Conservation (phyloP, 768 basidiomycete species). For the Russula sp. region DNA sequence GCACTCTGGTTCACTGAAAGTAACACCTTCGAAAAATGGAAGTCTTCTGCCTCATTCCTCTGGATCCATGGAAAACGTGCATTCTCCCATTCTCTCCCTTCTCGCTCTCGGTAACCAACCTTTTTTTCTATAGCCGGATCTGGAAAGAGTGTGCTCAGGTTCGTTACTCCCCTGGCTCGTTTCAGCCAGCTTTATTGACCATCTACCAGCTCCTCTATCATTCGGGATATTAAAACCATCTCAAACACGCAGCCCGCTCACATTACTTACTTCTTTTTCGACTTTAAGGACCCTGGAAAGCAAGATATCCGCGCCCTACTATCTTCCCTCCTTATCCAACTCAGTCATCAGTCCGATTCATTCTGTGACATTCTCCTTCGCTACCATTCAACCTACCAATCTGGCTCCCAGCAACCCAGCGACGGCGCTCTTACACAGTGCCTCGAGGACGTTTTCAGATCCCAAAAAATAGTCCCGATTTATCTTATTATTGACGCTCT, state of each 20-base stretch:
- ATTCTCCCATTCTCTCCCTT: too few species aligned
- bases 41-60: too few species aligned
- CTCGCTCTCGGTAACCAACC: too few species aligned
- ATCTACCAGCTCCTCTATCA: not conserved
- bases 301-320: not conserved
- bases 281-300: not conserved
- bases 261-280: not conserved
- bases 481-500: not conserved
- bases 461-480: not conserved
- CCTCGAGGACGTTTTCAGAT: not conserved
- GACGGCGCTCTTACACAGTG: not conserved
- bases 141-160: not conserved
- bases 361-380: not conserved
- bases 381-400: not conserved
- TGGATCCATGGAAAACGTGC: too few species aligned
- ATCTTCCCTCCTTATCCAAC: not conserved
- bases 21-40: too few species aligned
- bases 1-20: too few species aligned
- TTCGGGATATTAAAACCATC: not conserved
- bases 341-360: too few species aligned
- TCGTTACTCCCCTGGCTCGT: not conserved
- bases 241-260: not conserved
- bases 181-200: not conserved
- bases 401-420: not conserved
- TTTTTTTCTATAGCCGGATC: not conserved